These are phyloP conservation scores for Leccinum obscurum DNA, from an alignment of 768 basidiomycete genomes.

Conservation along the genomic window DNA sequence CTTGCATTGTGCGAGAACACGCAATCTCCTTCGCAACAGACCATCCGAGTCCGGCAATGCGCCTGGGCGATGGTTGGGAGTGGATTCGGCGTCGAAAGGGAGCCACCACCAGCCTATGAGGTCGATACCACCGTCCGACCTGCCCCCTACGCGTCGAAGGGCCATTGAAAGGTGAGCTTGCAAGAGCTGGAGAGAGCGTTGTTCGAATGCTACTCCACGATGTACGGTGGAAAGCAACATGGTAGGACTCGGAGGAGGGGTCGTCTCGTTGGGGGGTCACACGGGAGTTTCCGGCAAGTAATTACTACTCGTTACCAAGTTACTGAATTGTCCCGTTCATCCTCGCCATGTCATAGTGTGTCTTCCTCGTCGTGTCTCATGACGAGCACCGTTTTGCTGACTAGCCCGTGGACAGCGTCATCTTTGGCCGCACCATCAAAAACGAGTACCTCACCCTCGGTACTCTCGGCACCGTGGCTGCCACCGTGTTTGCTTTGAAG, in stretches of 20 bases:
- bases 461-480: slow-evolving; percentile 59
- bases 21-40: slow-evolving; percentile 50
- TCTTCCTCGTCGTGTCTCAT: slow-evolving; percentile 6
- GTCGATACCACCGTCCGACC: slow-evolving; percentile 87
- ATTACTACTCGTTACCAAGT: background rate
- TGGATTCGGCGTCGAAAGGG: slow-evolving; percentile 35
- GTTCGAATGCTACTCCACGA: slow-evolving; percentile 75
- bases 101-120: slow-evolving; percentile 94
- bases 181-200: slow-evolving; percentile 60
- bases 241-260: slow-evolving; percentile 8
- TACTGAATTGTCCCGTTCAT: background rate
- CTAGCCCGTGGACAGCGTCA: slow-evolving; percentile 47
- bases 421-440: slow-evolving; percentile 78
- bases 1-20: slow-evolving; percentile 89
- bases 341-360: slow-evolving; percentile 47
- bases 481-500: slow-evolving; percentile 52
- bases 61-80: background rate
- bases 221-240: slow-evolving; percentile 51
- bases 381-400: slow-evolving; percentile 7
- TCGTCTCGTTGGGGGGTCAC: slow-evolving; percentile 20
- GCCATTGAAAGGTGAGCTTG: slow-evolving; percentile 75
- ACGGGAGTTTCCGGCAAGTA: slow-evolving; percentile 21
- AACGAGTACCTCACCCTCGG: slow-evolving; percentile 78
- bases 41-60: slow-evolving; percentile 19
- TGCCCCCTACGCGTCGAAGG: slow-evolving; percentile 77